These are phyloP conservation scores for Botrytis aclada DNA, from an alignment of 2,329 filamentous ascomycete genomes.

Conservation along the genomic window DNA sequence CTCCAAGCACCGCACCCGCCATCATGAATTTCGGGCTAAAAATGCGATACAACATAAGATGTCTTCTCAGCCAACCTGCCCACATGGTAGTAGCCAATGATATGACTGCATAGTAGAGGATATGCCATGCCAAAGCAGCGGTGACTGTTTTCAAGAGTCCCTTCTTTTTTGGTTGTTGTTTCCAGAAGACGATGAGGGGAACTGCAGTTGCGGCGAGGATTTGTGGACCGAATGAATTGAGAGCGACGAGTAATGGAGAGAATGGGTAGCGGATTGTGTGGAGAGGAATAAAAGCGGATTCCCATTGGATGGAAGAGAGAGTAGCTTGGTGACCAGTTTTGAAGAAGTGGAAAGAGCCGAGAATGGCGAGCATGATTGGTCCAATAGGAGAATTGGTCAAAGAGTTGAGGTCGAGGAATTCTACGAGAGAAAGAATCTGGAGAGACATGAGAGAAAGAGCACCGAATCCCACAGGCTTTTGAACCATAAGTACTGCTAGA, in stretches of 20 bases:
- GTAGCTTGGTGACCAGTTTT: slow-evolving; percentile 95
- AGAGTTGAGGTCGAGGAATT: slow-evolving; percentile 59
- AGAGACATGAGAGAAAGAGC: slow-evolving; percentile 78
- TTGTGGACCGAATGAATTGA: slow-evolving; percentile 89
- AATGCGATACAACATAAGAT: slow-evolving; percentile 95
- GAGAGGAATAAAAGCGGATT: slow-evolving; percentile 87
- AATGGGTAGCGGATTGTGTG: slow-evolving; percentile 82
- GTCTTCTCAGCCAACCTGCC: slow-evolving; percentile 81
- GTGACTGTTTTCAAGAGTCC: slow-evolving; percentile 54
- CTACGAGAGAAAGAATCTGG: slow-evolving; percentile 79
- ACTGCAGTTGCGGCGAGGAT: slow-evolving; percentile 78
- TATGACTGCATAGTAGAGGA: slow-evolving; percentile 79
- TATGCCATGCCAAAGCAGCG: slow-evolving; percentile 69
- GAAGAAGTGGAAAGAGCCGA: slow-evolving; percentile 94
- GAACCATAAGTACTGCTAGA: slow-evolving; percentile 72
- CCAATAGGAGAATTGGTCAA: slow-evolving; percentile 71
- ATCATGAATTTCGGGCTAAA: slow-evolving; percentile 91
- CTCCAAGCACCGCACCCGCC: slow-evolving; percentile 65
- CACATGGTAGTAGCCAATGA: slow-evolving; percentile 84
- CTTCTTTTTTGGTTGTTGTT: slow-evolving; percentile 69
- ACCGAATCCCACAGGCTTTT: slow-evolving; percentile 92
- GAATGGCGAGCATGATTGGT: slow-evolving; percentile 77
- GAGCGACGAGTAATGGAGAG: slow-evolving; percentile 73
- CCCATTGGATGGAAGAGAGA: slow-evolving; percentile 89
- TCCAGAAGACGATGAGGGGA: slow-evolving; percentile 84